These are phyloP conservation scores for Malassezia sympodialis DNA, from an alignment of 1,284 basidiomycete genomes.

Conservation along the genomic window DNA sequence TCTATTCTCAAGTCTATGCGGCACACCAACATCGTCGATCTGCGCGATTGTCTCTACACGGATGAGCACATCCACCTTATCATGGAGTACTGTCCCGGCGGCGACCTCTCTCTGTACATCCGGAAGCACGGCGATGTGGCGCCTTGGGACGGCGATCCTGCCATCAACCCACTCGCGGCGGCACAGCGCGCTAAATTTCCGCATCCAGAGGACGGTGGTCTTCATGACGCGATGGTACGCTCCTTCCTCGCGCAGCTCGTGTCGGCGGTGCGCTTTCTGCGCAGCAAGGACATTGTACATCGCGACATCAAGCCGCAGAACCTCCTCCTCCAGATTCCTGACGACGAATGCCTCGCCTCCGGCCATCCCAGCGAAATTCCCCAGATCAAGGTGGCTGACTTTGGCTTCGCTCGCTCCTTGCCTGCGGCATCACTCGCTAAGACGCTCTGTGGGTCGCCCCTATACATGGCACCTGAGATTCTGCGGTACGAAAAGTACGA, in stretches of 20 bases:
- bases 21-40: constrained; percentile 82
- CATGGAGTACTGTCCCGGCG: constrained; percentile 93
- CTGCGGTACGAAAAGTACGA: constrained; percentile 95
- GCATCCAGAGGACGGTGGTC: constrained; percentile 77
- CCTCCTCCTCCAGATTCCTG: constrained; percentile 73
- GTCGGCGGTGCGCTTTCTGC: constrained; percentile 81
- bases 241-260: constrained; percentile 92
- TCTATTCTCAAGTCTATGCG: constrained; percentile 87
- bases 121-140: constrained; percentile 48
- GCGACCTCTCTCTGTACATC: constrained; percentile 91
- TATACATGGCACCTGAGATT: constrained; percentile 99
- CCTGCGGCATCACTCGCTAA: constrained; percentile 90
- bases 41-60: constrained; percentile 85
- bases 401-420: constrained; percentile 87
- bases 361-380: constrained; percentile 70
- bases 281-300: constrained; percentile 81
- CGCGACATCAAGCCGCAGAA: constrained; percentile 96
- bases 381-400: constrained; percentile 61
- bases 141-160: constrained; percentile 19
- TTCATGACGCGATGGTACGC: constrained; percentile 80
- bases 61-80: constrained; percentile 90
- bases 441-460: constrained; percentile 89
- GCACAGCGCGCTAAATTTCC: constrained; percentile 58
- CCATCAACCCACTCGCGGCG: constrained; percentile 4
- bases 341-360: constrained; percentile 63